Base-by-base conservation (phyloP, 2,329 filamentous ascomycete species). In the Ilyonectria mors-panacis region DNA sequence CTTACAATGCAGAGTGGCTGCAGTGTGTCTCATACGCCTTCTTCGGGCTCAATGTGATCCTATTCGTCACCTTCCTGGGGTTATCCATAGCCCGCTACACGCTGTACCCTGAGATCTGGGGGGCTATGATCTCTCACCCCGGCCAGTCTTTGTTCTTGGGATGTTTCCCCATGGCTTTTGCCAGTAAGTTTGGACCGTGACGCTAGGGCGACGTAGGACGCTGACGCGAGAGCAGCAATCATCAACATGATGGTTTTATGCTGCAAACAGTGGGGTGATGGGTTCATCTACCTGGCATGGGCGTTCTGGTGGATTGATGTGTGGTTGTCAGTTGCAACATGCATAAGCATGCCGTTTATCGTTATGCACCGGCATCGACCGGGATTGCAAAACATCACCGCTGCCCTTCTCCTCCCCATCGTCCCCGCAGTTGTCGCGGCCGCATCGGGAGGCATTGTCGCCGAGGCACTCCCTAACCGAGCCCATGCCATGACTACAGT, bases 81-180 rank as follows among this genome's bases (percentile, higher is more conserved):
- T 84, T 91, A 51, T 90, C 87, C 1, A 63, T 88, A 2, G 76
- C 91, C 3, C 85, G 92, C 5, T 94, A 93, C 72, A 81, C 81
- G 0, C 73, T 93, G 1, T 93, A 92, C 73, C 91, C 91, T 0
- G 84, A 87, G 65, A 89, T 93, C 33, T 93, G 90, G 86, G 75
- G 65, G 0, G 87, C 86, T 17, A 92, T 94, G 91, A 85, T 93
- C 39, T 80, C 82, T 2, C 89, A 94, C 75, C 90, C 89, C 0
- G 86, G 85, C 1, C 89, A 94, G 74, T 90, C 88, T 1, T 83
- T 94, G 59, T 94, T 93, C 70, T 80, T 94, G 4, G 91, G 88
- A 0, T 91, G 89, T 0, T 86, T 92, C 35, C 91, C 91, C 0
- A 93, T 93, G 89, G 90, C 86, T 0, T 86, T 93, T 65, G 88